Percentiles rank a stretch among this genome's conserved stretches.
These are phyloP conservation scores for Chaetomium strumarium DNA, from an alignment of 2,329 filamentous ascomycete species.

Conservation along the genomic window DNA sequence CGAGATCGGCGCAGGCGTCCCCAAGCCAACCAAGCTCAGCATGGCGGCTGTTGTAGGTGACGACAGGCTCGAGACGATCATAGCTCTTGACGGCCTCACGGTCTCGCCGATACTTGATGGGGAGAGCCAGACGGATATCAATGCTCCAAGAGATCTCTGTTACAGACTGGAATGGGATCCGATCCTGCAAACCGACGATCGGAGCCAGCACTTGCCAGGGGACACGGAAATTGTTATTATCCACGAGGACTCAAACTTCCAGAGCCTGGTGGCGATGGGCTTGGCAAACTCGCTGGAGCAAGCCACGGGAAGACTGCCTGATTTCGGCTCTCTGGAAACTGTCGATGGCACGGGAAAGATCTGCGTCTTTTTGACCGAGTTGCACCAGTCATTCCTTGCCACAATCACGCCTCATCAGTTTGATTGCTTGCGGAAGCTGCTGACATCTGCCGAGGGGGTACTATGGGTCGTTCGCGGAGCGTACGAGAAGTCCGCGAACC, in stretches of 20 bases:
- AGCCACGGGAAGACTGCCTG: constrained; percentile 31
- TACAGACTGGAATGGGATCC: constrained; percentile 44
- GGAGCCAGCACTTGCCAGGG: constrained; percentile 15
- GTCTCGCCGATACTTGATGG: constrained; percentile 39
- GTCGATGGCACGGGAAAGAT: constrained; percentile 32
- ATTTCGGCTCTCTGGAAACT: constrained; percentile 27
- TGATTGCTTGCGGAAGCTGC: constrained; percentile 31
- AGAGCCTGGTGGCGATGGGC: constrained; percentile 30
- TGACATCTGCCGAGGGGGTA: constrained; percentile 32
- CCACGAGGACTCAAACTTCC: constrained; percentile 30
- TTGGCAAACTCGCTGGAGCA: constrained; percentile 30
- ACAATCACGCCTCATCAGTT: constrained; percentile 36
- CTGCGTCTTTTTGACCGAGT: constrained; percentile 40
- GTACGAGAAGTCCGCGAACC: constrained; percentile 32
- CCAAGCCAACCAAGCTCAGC: constrained; percentile 33
- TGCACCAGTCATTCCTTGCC: constrained; percentile 39
- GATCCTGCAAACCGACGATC: constrained; percentile 24
- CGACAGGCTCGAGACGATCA: constrained; percentile 28
- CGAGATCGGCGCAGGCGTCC: constrained; percentile 25
- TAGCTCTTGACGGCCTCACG: constrained; percentile 32
- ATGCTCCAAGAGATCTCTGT: constrained; percentile 37
- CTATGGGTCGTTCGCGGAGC: constrained; percentile 39
- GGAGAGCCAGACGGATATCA: constrained; percentile 25
- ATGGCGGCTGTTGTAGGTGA: constrained; percentile 32
- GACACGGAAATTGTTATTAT: constrained; percentile 35